Percentiles rank a stretch among this genome's conserved stretches.
These are phyloP conservation scores for Trichothecium roseum DNA, from an alignment of 2,329 filamentous ascomycete species.

Conservation along the genomic window DNA sequence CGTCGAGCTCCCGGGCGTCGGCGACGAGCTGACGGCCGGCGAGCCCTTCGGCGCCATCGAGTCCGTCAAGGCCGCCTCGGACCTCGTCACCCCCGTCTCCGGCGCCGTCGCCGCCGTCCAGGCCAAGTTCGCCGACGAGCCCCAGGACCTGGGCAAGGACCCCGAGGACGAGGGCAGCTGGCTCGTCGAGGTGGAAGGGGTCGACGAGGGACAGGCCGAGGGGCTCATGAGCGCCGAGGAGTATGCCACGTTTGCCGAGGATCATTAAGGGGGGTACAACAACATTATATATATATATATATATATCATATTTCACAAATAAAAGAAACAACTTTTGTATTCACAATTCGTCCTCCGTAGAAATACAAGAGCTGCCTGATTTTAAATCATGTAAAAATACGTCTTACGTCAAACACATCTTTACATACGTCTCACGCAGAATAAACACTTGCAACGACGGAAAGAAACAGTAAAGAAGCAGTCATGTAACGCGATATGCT, in stretches of 20 bases:
- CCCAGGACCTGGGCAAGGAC: conserved; percentile 66
- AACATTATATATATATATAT: not conserved
- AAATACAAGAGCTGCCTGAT: too few species aligned
- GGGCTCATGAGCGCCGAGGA: conserved; percentile 59
- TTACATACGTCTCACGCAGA: too few species aligned
- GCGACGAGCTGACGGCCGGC: conserved; percentile 53
- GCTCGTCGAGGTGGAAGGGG: conserved; percentile 70
- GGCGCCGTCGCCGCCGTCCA: conserved; percentile 66
- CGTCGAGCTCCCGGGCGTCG: conserved; percentile 68
- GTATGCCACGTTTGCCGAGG: conserved; percentile 34
- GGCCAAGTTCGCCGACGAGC: conserved; percentile 58
- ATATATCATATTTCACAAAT: too few species aligned
- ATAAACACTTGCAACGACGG: too few species aligned
- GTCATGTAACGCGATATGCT: too few species aligned
- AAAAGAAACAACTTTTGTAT: too few species aligned
- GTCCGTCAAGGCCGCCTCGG: conserved; percentile 84
- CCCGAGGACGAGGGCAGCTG: conserved; percentile 64
- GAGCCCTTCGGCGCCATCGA: conserved; percentile 82
- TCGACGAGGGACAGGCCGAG: conserved; percentile 46
- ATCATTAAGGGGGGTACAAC: conserved; percentile 4
- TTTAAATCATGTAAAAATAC: too few species aligned
- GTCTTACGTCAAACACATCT: too few species aligned
- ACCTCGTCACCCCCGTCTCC: conserved; percentile 72
- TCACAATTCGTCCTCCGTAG: too few species aligned
- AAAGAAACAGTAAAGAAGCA: too few species aligned